phyloP scores from a whole-genome alignment of 805 yeast species.

The Kazachstania martiniae region DNA sequence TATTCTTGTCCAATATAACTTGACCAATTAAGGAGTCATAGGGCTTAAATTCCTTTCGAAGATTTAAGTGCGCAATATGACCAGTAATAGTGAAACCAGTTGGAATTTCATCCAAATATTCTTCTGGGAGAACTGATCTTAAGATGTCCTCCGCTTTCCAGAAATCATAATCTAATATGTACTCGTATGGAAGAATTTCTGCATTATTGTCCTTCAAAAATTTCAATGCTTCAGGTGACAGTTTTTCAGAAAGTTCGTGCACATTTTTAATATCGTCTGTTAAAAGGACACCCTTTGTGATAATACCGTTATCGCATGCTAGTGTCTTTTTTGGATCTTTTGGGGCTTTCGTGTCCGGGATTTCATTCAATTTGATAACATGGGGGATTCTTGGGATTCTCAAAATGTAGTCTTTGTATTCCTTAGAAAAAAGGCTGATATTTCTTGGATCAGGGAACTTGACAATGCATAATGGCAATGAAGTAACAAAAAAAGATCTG shows the following conservation, averaged over 20 bases:
- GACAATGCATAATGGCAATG: conserved; percentile 57
- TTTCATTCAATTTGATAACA: conserved; percentile 37
- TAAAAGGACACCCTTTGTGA: conserved; percentile 40
- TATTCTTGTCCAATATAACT: conserved; percentile 78
- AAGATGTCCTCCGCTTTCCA: conserved; percentile 90
- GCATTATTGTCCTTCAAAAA: conserved; percentile 40
- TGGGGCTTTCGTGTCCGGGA: conserved; percentile 3
- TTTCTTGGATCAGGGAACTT: conserved; percentile 54
- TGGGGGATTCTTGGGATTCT: conserved; percentile 62
- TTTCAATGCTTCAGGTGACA: conserved; percentile 35
- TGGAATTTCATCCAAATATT: conserved; percentile 59
- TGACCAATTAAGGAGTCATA: conserved; percentile 77
- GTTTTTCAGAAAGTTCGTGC: conserved; percentile 27
- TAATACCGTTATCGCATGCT: conserved; percentile 22
- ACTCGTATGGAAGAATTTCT: conserved; percentile 39
- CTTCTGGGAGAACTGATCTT: conserved; percentile 63
- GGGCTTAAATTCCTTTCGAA: conserved; percentile 76
- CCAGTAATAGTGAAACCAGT: conserved; percentile 90
- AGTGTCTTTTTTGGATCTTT: conserved; percentile 10
- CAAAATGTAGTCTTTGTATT: conserved; percentile 48
- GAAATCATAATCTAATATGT: conserved; percentile 56
- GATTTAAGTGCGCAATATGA: conserved; percentile 86
- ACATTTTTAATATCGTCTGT: conserved; percentile 37
- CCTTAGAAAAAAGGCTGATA: conserved; percentile 52
- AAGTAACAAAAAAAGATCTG: conserved; percentile 46